Conservation (phyloP, 225 moss, liverwort and hornwort genomes). For the Straminergon stramineum region DNA sequence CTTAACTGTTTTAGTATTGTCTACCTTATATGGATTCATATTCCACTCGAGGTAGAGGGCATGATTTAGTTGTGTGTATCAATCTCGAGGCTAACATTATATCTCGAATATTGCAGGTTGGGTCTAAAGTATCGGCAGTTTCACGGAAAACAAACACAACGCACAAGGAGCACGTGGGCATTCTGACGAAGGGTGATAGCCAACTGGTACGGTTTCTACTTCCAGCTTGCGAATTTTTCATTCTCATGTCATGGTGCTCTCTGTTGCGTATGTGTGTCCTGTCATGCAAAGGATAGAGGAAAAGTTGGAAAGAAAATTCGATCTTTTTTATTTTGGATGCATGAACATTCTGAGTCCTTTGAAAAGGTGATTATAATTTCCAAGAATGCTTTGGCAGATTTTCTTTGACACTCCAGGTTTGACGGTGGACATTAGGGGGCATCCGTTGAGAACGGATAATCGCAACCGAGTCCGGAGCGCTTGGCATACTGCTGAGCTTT, state of each 20-base stretch:
- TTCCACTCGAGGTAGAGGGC: too few species aligned
- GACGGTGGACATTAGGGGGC: conserved; percentile 79
- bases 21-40: not conserved
- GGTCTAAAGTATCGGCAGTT: conserved; percentile 82
- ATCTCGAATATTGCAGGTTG: conserved; percentile 39
- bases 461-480: conserved; percentile 78
- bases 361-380: not conserved
- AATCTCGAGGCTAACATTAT: not conserved
- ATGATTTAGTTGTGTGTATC: not conserved
- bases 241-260: not conserved
- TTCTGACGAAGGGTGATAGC: conserved; percentile 69
- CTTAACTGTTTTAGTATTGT: not conserved
- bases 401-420: conserved; percentile 97
- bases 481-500: conserved; percentile 81
- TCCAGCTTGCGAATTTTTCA: not conserved
- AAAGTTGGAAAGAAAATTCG: not conserved
- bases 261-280: not conserved
- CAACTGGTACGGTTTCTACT: conserved; percentile 55
- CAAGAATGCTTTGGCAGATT: conserved; percentile 44
- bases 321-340: not conserved
- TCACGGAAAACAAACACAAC: conserved; percentile 97
- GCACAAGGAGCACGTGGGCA: conserved; percentile 89
- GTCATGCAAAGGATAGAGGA: not conserved
- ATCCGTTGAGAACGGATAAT: conserved; percentile 79
- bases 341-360: not conserved